A percentile compares a stretch with the other conserved stretches of the same genome.
These are phyloP conservation scores for Neurospora terricola DNA, from an alignment of 495 filamentous ascomycete genomes.

Conservation along the genomic window DNA sequence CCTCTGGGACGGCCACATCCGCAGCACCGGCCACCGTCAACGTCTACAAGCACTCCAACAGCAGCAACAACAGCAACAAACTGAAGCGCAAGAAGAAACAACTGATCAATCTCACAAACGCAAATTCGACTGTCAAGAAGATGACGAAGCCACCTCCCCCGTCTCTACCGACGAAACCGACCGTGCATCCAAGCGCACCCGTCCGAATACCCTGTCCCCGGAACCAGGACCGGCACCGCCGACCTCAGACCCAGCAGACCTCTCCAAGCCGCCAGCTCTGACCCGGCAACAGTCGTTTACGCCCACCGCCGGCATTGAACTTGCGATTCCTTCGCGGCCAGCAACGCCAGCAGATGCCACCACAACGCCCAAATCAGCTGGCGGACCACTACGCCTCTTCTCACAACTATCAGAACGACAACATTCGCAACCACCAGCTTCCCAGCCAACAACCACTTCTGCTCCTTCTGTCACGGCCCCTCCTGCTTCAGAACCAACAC, in stretches of 20 bases:
- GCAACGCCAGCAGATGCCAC: conserved; percentile 34
- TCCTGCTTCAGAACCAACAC: too few relatives aligned
- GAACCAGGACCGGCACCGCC: conserved; percentile 12
- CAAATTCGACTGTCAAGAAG: conserved; percentile 29
- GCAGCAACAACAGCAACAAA: conserved; percentile 3
- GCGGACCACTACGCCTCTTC: background rate
- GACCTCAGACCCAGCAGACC: background rate
- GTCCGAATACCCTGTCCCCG: conserved; percentile 15
- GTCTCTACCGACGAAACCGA: conserved; percentile 10
- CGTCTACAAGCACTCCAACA: conserved; percentile 20
- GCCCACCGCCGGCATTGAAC: conserved; percentile 37
- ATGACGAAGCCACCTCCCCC: conserved; percentile 23
- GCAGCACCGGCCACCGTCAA: conserved; percentile 36
- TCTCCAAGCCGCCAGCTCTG: conserved; percentile 18
- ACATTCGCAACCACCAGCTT: background rate
- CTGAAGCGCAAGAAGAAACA: background rate
- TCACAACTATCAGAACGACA: background rate
- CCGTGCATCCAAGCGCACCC: conserved; percentile 34
- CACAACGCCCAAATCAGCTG: conserved; percentile 16
- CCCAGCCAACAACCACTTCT: conserved; percentile 6
- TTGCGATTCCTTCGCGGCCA: conserved; percentile 46
- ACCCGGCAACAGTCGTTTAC: conserved; percentile 26
- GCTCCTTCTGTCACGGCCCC: background rate
- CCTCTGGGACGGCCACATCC: conserved; percentile 49
- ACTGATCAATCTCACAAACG: conserved; percentile 20